Evolutionary conservation across 805 yeast genomes (phyloP).

Genomic region (Lachancea quebecensis): DNA sequence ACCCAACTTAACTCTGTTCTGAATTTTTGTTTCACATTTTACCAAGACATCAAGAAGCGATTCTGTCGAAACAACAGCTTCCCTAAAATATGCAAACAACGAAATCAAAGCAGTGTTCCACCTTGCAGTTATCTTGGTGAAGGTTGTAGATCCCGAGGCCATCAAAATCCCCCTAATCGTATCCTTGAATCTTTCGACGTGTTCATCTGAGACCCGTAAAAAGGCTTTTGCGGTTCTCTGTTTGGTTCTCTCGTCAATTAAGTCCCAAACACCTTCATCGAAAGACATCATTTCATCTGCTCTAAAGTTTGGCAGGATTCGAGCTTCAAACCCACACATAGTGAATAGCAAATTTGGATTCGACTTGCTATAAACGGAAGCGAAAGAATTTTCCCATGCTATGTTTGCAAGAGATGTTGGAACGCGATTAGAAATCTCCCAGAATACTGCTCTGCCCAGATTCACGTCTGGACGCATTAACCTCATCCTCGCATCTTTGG

Average conservation of each 20-base stretch:
- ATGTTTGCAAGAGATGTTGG: conserved; percentile 69
- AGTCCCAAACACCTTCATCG: conserved; percentile 89
- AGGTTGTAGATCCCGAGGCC: conserved; percentile 94
- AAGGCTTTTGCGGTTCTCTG: conserved; percentile 87
- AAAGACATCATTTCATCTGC: conserved; percentile 44
- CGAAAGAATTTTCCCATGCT: conserved; percentile 73
- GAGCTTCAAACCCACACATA: conserved; percentile 92
- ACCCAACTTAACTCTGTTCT: conserved; percentile 90
- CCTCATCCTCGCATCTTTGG: conserved; percentile 84
- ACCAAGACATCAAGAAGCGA: conserved; percentile 73
- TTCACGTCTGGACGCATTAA: conserved; percentile 86
- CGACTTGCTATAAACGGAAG: conserved; percentile 84
- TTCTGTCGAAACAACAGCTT: conserved; percentile 83
- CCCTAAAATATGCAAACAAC: conserved; percentile 83
- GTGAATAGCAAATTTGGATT: conserved; percentile 84
- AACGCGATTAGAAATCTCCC: conserved; percentile 79
- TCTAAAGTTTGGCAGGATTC: conserved; percentile 74
- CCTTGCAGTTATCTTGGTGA: conserved; percentile 86
- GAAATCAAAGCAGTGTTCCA: conserved; percentile 94
- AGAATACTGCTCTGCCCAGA: conserved; percentile 82
- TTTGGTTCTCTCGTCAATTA: conserved; percentile 60
- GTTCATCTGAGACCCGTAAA: conserved; percentile 75
- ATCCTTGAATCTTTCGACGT: conserved; percentile 71
- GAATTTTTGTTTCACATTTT: conserved; percentile 86
- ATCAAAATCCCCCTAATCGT: conserved; percentile 82